Conservation (phyloP, 2,329 filamentous ascomycete species). For the Penicillium sp. region DNA sequence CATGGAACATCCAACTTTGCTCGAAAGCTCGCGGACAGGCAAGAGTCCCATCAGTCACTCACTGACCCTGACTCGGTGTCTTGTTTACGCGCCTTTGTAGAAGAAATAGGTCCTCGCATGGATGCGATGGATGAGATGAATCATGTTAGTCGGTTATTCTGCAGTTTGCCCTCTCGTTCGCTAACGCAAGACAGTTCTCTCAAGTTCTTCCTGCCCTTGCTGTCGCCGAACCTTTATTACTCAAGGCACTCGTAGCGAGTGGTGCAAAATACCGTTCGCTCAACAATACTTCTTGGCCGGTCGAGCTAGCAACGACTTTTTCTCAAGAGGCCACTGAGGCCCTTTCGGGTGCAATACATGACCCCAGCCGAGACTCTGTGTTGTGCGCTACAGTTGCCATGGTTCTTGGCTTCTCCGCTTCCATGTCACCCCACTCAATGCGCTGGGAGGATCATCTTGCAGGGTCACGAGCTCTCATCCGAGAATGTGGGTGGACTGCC, state of each 20-base stretch:
- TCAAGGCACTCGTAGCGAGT: slow-evolving; percentile 86
- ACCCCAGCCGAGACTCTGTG: slow-evolving; percentile 78
- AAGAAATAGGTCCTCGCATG: slow-evolving; percentile 92
- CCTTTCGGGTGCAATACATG: slow-evolving; percentile 74
- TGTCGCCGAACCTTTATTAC: slow-evolving; percentile 79
- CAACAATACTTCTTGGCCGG: slow-evolving; percentile 67
- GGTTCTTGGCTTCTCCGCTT: slow-evolving; percentile 87
- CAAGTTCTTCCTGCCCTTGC: slow-evolving; percentile 80
- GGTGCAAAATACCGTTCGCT: slow-evolving; percentile 79
- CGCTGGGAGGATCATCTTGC: slow-evolving; percentile 89
- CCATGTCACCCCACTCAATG: slow-evolving; percentile 79
- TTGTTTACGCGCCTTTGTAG: slow-evolving; percentile 91
- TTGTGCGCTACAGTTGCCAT: slow-evolving; percentile 87
- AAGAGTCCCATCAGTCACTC: slow-evolving; percentile 62
- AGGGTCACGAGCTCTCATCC: slow-evolving; percentile 80
- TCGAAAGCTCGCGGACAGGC: slow-evolving; percentile 41
- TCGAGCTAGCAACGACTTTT: slow-evolving; percentile 77
- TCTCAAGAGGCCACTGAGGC: slow-evolving; percentile 83
- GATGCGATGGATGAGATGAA: slow-evolving; percentile 83
- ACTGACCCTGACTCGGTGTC: slow-evolving; percentile 74
- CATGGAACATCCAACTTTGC: slow-evolving; percentile 38
- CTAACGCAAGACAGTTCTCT: slow-evolving; percentile 61
- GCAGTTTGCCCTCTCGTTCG: background rate
- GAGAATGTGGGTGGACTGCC: slow-evolving; percentile 87
- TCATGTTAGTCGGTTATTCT: slow-evolving; percentile 54